Evolutionary conservation across 2,329 filamentous ascomycete genomes (phyloP).

Genomic region (Penicillium decumbens): DNA sequence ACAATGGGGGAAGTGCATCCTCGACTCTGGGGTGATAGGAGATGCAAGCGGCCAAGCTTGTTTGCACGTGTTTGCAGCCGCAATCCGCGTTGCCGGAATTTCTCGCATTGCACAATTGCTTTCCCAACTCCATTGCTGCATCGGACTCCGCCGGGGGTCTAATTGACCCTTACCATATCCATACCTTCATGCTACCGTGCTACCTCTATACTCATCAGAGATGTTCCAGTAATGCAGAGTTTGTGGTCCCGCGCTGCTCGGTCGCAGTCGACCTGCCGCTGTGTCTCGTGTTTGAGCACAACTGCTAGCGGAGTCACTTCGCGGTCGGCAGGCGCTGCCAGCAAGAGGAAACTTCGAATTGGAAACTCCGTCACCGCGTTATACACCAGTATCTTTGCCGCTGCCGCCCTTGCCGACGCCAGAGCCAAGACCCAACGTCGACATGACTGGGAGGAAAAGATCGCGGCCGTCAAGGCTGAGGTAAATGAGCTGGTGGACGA

Average conservation of each 20-base stretch:
- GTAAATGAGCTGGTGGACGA: conserved; percentile 38
- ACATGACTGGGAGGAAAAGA: conserved; percentile 40
- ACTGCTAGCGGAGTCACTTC: conserved; percentile 34
- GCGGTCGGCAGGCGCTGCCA: conserved; percentile 34
- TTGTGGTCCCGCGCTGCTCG: conserved; percentile 42
- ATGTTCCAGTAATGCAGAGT: conserved; percentile 42
- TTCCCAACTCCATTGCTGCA: conserved; percentile 8
- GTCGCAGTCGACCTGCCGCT: conserved; percentile 39
- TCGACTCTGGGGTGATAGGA: conserved; percentile 2
- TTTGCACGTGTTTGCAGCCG: conserved; percentile 41
- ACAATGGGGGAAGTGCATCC: background rate
- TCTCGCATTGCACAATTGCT: conserved; percentile 11
- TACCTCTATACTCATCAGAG: conserved; percentile 8
- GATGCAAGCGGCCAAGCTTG: conserved; percentile 19
- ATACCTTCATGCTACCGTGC: background rate
- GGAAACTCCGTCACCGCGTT: conserved; percentile 43
- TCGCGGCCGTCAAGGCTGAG: conserved; percentile 42
- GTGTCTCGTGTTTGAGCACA: conserved; percentile 40
- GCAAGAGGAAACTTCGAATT: conserved; percentile 37
- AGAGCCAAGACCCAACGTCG: conserved; percentile 39
- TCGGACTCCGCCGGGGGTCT: conserved; percentile 17
- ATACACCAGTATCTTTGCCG: conserved; percentile 44
- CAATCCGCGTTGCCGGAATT: conserved; percentile 16
- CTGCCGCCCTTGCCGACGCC: conserved; percentile 40
- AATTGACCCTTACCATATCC: conserved; percentile 6